Evolutionary conservation across 345 rosid species (phyloP), one percentile per base, ranked within the genome.

Genomic region (Raphanus raphanistrum): DNA sequence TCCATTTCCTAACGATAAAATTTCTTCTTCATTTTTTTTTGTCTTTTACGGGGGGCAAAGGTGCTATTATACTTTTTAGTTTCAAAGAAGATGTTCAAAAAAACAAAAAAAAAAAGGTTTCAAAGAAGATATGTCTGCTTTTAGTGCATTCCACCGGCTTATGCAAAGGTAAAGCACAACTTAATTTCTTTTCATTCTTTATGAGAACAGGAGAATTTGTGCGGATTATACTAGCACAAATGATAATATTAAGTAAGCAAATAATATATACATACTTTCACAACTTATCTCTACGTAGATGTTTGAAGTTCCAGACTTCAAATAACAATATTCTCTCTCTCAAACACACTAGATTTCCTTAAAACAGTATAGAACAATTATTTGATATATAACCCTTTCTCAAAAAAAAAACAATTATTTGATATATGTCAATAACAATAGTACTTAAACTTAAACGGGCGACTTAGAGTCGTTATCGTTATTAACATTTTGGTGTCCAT

Each of bases 391-490:
- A 21, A 21, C 21, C 21, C 21, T 21, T 21, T 21, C 21, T 21
- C 21, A 21, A 21, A 21, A 21, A 21, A 21, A 21, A 11, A 55
- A 32, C 31, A 59, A 15, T 66, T 58, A 43, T 32, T 60, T 58
- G 7, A 33, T 59, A 59, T 2, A 48, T 12, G 54, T 17, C 17
- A 60, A 43, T 8, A 48, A 25, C 67, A 78, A 71, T 27, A 27
- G 6, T 59, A 54, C 36, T 2, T 13, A 29, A 55, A 65, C 33
- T 72, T 50, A 78, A 67, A 78, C 81, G 0, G 33, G 58, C 2
- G 64, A 72, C 64, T 0, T 72, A 15, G 73, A 66, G 9, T 8
- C 65, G 15, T 78, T 26, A 2, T 33, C 11, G 4, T 9, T 48
- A 52, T 11, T 27, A 55, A 10, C 16, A 73, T 8, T 63, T 6